Percentiles rank a stretch among this genome's conserved stretches.
These are phyloP conservation scores for Coniochaeta sp. DNA, from an alignment of 2,329 filamentous ascomycete genomes.

Conservation along the genomic window DNA sequence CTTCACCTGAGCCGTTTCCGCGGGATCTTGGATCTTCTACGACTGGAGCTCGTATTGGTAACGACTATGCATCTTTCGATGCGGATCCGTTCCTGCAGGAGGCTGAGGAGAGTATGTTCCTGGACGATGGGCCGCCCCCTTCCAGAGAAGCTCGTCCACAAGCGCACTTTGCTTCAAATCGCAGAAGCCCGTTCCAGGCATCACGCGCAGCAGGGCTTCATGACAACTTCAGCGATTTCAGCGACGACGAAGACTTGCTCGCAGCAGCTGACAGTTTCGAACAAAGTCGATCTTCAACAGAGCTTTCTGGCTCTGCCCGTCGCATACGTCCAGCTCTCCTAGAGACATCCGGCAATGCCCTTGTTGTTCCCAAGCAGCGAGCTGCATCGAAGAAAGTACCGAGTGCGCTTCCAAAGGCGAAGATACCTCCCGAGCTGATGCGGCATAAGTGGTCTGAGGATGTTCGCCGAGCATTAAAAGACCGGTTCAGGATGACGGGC, in stretches of 20 bases:
- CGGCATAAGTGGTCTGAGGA: constrained; percentile 77
- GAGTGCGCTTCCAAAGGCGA: constrained; percentile 20
- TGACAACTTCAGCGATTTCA: constrained; percentile 18
- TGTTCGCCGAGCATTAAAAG: constrained; percentile 70
- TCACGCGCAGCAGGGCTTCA: background rate
- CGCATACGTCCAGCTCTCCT: constrained; percentile 30
- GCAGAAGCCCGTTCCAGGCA: constrained; percentile 4
- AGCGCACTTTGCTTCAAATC: no score
- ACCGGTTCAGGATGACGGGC: constrained; percentile 74
- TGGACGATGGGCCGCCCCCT: background rate
- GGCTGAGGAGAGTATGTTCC: constrained; percentile 6
- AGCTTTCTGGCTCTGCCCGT: constrained; percentile 11
- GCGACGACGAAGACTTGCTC: constrained; percentile 35
- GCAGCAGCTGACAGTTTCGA: constrained; percentile 44
- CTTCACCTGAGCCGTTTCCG: constrained; percentile 11
- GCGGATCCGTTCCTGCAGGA: background rate
- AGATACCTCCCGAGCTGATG: constrained; percentile 47
- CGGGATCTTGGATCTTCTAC: constrained; percentile 4
- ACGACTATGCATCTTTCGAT: background rate
- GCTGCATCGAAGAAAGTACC: constrained; percentile 19
- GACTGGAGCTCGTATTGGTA: background rate
- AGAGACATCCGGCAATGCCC: constrained; percentile 41
- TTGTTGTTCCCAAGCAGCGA: constrained; percentile 21
- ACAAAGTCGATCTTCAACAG: constrained; percentile 24
- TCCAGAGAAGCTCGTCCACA: background rate